These are phyloP conservation scores for Calonectria pteridis DNA, from an alignment of 2,329 filamentous ascomycete species.

Conservation along the genomic window DNA sequence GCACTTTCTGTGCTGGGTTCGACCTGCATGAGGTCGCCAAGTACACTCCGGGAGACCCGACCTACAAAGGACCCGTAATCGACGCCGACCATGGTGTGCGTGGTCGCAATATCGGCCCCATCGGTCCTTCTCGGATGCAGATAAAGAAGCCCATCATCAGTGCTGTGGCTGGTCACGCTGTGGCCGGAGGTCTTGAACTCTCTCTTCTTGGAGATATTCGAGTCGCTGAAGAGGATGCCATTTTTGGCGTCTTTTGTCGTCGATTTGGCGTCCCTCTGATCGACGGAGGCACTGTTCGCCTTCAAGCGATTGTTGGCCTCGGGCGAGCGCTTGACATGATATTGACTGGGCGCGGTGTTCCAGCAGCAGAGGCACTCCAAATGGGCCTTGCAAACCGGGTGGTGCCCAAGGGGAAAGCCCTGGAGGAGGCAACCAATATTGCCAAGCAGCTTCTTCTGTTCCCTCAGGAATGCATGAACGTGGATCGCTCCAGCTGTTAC, in stretches of 20 bases:
- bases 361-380: conserved; percentile 60
- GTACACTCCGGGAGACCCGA: conserved; percentile 6
- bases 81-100: conserved; percentile 24
- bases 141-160: conserved; percentile 65
- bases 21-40: conserved; percentile 62
- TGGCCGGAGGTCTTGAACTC: conserved; percentile 66
- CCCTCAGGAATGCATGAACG: conserved; percentile 65
- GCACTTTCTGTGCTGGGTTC: conserved; percentile 66
- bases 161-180: conserved; percentile 65
- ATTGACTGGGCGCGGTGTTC: conserved; percentile 63
- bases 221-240: conserved; percentile 63
- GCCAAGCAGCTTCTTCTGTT: conserved; percentile 61
- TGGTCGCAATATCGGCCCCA: conserved; percentile 55
- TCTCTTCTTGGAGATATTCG: conserved; percentile 66
- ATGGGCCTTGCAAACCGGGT: conserved; percentile 67
- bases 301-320: conserved; percentile 64
- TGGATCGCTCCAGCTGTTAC: conserved; percentile 61
- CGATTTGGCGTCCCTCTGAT: conserved; percentile 52
- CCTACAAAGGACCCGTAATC: conserved; percentile 19
- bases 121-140: conserved; percentile 64
- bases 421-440: conserved; percentile 62
- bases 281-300: conserved; percentile 63
- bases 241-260: conserved; percentile 69
- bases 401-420: conserved; percentile 61
- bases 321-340: conserved; percentile 69